Conservation (phyloP, 495 filamentous ascomycete species). For the Bathelium albidoporum region DNA sequence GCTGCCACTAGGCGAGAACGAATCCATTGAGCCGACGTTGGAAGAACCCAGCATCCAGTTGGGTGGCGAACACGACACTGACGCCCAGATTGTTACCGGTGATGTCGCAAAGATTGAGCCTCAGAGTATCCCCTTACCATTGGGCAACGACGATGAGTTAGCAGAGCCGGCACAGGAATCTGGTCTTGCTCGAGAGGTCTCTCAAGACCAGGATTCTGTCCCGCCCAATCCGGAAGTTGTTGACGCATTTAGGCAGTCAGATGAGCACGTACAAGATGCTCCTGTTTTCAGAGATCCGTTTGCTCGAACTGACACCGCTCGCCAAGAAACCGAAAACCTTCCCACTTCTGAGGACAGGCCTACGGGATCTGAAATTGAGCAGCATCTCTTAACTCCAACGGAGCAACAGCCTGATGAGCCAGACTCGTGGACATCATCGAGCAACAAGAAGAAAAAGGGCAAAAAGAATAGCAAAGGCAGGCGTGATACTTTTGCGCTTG, state of each 20-base stretch:
- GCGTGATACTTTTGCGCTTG: neutral
- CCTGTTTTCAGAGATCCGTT: neutral
- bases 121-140: too few species aligned
- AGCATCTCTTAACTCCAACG: neutral
- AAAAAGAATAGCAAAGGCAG: constrained; percentile 5
- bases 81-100: too few species aligned
- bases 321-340: neutral
- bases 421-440: neutral
- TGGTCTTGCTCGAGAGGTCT: neutral
- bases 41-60: too few species aligned
- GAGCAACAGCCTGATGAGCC: neutral
- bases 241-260: neutral
- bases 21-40: too few species aligned
- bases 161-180: neutral
- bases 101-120: too few species aligned
- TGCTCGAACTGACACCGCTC: neutral
- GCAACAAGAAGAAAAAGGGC: constrained; percentile 35
- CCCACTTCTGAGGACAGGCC: constrained; percentile 9
- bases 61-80: too few species aligned
- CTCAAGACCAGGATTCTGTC: neutral
- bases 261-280: neutral
- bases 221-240: neutral
- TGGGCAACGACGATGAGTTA: neutral
- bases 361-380: neutral
- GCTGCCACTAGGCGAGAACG: too few species aligned